phyloP scores from a whole-genome alignment of 495 filamentous ascomycete genomes.

The Hyphodiscus hymeniophilus region DNA sequence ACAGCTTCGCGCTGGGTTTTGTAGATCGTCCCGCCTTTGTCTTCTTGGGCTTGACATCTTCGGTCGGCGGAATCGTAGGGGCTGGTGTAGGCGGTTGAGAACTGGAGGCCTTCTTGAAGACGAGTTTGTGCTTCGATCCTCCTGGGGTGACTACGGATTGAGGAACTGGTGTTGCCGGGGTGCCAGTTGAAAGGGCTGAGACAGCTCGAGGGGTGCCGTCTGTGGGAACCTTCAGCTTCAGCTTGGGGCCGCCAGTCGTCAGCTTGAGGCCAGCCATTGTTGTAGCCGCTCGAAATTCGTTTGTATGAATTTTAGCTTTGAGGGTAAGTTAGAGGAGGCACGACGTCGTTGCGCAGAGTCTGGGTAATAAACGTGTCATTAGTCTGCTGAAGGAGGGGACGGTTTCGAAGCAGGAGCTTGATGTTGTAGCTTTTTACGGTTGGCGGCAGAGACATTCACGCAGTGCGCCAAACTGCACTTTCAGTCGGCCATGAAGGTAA shows the following conservation, averaged over 20 bases:
- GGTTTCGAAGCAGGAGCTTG: neutral
- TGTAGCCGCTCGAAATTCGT: no score
- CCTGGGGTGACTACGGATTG: conserved; percentile 29
- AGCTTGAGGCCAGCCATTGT: no score
- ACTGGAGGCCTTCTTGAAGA: conserved; percentile 30
- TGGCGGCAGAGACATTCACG: neutral
- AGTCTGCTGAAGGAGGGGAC: no score
- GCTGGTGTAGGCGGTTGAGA: conserved; percentile 37
- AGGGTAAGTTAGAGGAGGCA: no score
- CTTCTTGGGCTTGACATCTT: conserved; percentile 23
- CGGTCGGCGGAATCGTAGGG: conserved; percentile 12
- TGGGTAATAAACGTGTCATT: no score
- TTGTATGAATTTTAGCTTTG: no score
- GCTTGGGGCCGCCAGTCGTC: conserved; percentile 18
- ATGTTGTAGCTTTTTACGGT: neutral
- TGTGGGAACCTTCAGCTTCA: conserved; percentile 28
- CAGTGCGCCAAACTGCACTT: neutral
- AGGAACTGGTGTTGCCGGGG: neutral
- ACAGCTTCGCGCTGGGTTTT: conserved; percentile 38
- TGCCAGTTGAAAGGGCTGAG: conserved; percentile 12
- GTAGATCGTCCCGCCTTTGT: conserved; percentile 39
- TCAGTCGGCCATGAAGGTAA: no score
- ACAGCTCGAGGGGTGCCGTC: conserved; percentile 13
- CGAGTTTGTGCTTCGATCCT: conserved; percentile 37
- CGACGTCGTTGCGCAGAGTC: no score